phyloP scores from a whole-genome alignment of 306 rosid species.

The Fagus sylvatica region DNA sequence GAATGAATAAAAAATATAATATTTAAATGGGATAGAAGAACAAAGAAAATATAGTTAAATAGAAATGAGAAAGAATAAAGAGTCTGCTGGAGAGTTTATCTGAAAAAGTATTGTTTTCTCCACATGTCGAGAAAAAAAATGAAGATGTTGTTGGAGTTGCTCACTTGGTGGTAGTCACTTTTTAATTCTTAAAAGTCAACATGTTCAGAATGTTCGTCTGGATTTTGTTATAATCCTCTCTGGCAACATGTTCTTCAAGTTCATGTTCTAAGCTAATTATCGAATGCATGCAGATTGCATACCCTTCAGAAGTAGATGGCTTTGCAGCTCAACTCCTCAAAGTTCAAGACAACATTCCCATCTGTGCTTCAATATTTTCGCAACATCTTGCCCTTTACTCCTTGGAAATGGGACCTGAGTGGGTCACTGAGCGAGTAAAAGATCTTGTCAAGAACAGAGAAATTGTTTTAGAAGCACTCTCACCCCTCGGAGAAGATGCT shows the following conservation, averaged over 20 bases:
- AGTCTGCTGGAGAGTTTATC: too few species aligned
- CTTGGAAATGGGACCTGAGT: conserved; percentile 69
- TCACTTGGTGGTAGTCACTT: neutral
- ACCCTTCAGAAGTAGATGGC: conserved; percentile 83
- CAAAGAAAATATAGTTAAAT: too few species aligned
- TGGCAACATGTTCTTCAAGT: neutral
- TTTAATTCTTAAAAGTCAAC: neutral
- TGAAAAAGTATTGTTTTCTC: too few species aligned
- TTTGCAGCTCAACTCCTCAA: conserved; percentile 78
- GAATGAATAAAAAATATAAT: too few species aligned
- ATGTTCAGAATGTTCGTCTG: neutral
- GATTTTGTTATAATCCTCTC: neutral
- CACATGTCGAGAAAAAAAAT: too few species aligned
- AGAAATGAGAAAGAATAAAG: too few species aligned
- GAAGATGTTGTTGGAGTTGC: neutral
- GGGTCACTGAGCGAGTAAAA: conserved; percentile 73
- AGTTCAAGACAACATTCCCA: conserved; percentile 98
- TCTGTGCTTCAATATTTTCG: conserved; percentile 87
- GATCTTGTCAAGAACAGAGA: conserved; percentile 63
- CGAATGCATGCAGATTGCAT: conserved; percentile 75
- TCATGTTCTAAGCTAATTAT: conserved; percentile 2
- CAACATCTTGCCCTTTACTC: conserved; percentile 88
- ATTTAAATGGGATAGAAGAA: too few species aligned
- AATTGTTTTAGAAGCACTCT: conserved; percentile 62
- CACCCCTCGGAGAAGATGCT: conserved; percentile 73